Evolutionary conservation across 2,329 filamentous ascomycete genomes (phyloP), one percentile per base, ranked within the genome.

Genomic region (Akanthomyces dipterigenus): DNA sequence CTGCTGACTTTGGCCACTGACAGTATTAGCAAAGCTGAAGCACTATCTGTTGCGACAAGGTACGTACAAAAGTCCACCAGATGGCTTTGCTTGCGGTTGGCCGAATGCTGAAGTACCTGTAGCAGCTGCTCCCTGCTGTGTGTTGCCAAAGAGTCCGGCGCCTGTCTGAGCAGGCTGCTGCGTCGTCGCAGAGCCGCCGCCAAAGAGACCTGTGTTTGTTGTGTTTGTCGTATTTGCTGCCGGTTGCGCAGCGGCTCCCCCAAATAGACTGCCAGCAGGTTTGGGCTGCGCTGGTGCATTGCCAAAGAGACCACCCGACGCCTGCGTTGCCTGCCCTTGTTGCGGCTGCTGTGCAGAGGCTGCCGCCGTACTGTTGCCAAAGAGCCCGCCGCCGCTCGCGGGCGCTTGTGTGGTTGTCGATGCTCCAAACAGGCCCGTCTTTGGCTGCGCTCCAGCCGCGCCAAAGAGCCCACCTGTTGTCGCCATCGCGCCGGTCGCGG

Each of bases 381-480:
- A 75, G 2, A 75, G 43, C 7, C 55, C 22, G 8, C 55, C 22
- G 16, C 55, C 55, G 43, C 55, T 49, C 22, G 64, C 26, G 38
- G 60, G 49, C 60, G 64, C 58, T 42, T 68, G 55, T 34, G 65
- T 57, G 22, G 72, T 59, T 2, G 69, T 63, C 20, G 67, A 66
- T 40, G 67, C 63, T 22, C 72, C 72, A 63, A 75, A 75, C 38
- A 75, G 65, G 12, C 69, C 63, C 34, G 68, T 60, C 61, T 70
- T 71, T 31, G 65, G 67, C 64, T 70, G 69, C 20, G 67, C 24
- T 9, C 18, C 31, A 3, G 58, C 60, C 31, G 54, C 64, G 40
- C 73, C 75, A 64, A 77, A 77, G 34, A 78, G 65, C 55, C 75
- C 70, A 46, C 76, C 71, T 22, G 71, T 69, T 22, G 73, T 71